Percentiles rank a stretch among this genome's conserved stretches.
Conservation (phyloP, 2,329 filamentous ascomycete genomes). For the Phoma herbarum region DNA sequence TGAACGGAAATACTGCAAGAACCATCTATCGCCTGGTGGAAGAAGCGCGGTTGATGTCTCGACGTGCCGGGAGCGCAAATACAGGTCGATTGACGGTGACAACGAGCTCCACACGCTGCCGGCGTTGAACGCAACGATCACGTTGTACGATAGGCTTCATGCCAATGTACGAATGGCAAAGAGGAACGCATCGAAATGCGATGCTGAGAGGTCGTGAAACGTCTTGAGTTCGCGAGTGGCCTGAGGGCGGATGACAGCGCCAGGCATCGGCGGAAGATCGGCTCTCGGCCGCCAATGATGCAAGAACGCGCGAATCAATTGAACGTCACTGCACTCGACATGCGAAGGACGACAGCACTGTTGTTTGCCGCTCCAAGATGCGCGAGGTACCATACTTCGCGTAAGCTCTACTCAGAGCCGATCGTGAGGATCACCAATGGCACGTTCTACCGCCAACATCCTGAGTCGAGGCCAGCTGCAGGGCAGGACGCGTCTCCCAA, state of each 20-base stretch:
- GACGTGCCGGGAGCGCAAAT: neutral
- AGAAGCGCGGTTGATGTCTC: neutral
- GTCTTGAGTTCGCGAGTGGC: conserved; percentile 15
- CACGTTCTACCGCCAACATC: conserved; percentile 84
- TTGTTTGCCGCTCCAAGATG: conserved; percentile 43
- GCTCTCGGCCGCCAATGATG: conserved; percentile 6
- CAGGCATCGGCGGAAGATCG: conserved; percentile 11
- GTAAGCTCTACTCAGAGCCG: conserved; percentile 32
- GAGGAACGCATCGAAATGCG: conserved; percentile 12
- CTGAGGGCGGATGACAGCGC: conserved; percentile 8
- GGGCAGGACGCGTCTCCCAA: conserved; percentile 63
- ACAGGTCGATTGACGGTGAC: neutral
- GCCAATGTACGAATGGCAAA: conserved; percentile 2
- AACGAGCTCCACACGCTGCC: neutral
- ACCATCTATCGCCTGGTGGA: neutral
- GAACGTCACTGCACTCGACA: conserved; percentile 32
- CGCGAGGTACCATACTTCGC: conserved; percentile 27
- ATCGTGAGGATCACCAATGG: conserved; percentile 63
- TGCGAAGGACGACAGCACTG: conserved; percentile 43
- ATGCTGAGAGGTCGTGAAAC: conserved; percentile 18
- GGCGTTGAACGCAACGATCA: neutral
- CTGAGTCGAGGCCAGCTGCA: conserved; percentile 52
- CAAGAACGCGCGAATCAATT: conserved; percentile 13
- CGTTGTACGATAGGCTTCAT: conserved; percentile 1
- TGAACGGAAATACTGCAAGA: neutral